These are phyloP conservation scores for Rubroboletus pulcherrimus DNA, from an alignment of 768 basidiomycete species.

Conservation along the genomic window DNA sequence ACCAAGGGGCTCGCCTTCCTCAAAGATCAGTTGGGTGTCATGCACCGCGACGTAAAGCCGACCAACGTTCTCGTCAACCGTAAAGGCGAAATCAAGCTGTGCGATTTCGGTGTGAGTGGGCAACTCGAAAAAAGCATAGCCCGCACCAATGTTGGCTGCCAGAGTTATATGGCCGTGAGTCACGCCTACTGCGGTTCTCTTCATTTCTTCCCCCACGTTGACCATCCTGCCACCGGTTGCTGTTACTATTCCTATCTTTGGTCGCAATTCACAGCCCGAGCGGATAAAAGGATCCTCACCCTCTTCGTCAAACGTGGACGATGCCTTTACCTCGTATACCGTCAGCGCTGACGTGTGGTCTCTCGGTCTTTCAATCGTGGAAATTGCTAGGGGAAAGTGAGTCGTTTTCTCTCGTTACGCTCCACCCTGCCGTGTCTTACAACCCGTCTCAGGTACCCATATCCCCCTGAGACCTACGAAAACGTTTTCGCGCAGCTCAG, in stretches of 20 bases:
- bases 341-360: conserved; percentile 99
- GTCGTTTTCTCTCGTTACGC: not conserved
- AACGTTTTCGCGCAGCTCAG: conserved; percentile 96
- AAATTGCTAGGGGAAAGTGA: conserved; percentile 74
- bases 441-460: conserved; percentile 62
- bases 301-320: conserved; percentile 29
- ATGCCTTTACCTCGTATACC: conserved; percentile 62
- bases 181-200: not conserved
- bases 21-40: conserved; percentile 90
- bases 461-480: conserved; percentile 94
- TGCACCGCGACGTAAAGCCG: conserved; percentile 86
- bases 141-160: conserved; percentile 98
- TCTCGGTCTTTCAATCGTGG: conserved; percentile 89
- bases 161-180: conserved; percentile 96
- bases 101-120: conserved; percentile 98
- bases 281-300: conserved; percentile 90
- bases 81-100: conserved; percentile 88
- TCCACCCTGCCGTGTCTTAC: not conserved
- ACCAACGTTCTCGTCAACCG: conserved; percentile 90
- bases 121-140: conserved; percentile 95
- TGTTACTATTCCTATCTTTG: not conserved
- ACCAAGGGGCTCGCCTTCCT: conserved; percentile 90
- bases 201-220: not conserved
- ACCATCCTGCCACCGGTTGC: not conserved
- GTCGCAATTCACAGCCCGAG: conserved; percentile 62